Base-by-base conservation (phyloP, 805 yeast species). In the Candida pseudofarinosa region DNA sequence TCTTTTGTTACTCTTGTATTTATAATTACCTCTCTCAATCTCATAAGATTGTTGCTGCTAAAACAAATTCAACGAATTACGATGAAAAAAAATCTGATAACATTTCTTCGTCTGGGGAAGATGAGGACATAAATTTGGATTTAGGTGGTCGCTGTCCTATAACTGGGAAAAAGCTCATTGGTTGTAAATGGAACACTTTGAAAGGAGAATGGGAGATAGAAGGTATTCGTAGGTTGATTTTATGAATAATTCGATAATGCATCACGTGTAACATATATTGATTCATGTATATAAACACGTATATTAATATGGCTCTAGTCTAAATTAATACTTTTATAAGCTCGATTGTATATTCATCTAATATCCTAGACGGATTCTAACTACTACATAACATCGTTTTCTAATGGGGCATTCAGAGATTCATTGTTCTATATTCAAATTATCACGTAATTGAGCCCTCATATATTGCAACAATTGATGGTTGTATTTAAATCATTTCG, bases 1-100 rank as follows among this genome's bases (percentile, higher is more conserved):
- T 88, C 0, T 86, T 84, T 52, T 89, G 97, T 62, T 89, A 90
- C 61, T 80, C 87, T 10, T 93, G 98, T 62, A 88, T 90, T 13
- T 80, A 79, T 55, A 75, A 77, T 38, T 77, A 78, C 54, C 67
- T 90, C 36, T 70, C 77, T 20, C 73, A 76, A 35, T 69, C 74
- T 1, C 73, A 69, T 43, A 62, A 62, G 33, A 48, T 63, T 4
- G 64, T 63, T 8, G 47, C 54, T 4, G 34, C 37, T n/a, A 46
- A 43, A 35, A 33, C 41, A 4, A 51, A 41, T 16, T 39, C 34
- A 1, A 49, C 46, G 13, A 35, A 35, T 6, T 48, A 46, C 19
- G 38, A 49, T 5, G 49, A 45, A 15, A 40, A 35, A 5, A 39
- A 40, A 18, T 35, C 46, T 20, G 20, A 18, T 7, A 34, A 39